Conservation (phyloP, 306 rosid genomes). For the Rosa chinensis region DNA sequence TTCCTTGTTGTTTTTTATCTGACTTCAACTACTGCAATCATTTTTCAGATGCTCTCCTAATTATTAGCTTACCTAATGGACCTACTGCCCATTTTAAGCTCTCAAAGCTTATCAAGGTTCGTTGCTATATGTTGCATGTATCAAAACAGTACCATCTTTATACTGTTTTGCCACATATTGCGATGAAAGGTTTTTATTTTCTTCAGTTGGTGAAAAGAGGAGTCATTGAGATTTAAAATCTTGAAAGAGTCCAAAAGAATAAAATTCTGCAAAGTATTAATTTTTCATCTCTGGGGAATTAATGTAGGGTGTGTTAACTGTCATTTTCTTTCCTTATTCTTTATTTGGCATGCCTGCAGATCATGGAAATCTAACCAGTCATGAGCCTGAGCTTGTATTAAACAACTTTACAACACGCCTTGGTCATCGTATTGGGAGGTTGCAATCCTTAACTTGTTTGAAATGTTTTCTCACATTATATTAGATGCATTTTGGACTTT, state of each 20-base stretch:
- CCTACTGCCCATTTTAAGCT: slow-evolving; percentile 97
- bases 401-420: slow-evolving; percentile 74
- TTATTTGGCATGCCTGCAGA: slow-evolving; percentile 44
- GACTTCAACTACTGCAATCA: too few relatives aligned
- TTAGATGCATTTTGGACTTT: slow-evolving; percentile 14
- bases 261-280: background rate
- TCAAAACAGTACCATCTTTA: background rate
- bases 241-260: background rate
- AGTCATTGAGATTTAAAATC: background rate
- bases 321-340: background rate
- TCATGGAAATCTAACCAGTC: slow-evolving; percentile 92
- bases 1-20: too few relatives aligned
- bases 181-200: background rate
- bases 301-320: background rate
- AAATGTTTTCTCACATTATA: background rate
- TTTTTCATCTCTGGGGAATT: background rate
- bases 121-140: background rate
- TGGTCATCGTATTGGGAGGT: slow-evolving; percentile 96
- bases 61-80: slow-evolving; percentile 73
- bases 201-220: background rate
- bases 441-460: slow-evolving; percentile 14
- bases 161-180: background rate
- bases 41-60: slow-evolving; percentile 58
- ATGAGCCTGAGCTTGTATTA: slow-evolving; percentile 84
- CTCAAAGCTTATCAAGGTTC: slow-evolving; percentile 74